A percentile compares a stretch with the other conserved stretches of the same genome.
These are phyloP conservation scores for Venturia nashicola DNA, from an alignment of 2,329 filamentous ascomycete genomes.

Conservation along the genomic window DNA sequence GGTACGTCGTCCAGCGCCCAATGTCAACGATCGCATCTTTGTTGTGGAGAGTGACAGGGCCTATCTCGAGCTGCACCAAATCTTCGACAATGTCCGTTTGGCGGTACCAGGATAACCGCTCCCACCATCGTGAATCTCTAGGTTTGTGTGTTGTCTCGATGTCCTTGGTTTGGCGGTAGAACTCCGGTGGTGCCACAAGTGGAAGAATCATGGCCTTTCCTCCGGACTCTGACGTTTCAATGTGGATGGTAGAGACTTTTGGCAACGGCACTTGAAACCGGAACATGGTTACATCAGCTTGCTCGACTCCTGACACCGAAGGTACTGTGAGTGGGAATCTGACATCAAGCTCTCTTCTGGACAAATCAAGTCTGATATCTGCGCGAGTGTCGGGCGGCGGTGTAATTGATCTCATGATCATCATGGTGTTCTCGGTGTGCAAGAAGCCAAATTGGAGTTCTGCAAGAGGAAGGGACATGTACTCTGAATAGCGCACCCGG, in stretches of 20 bases:
- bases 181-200: conserved; percentile 5
- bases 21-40: conserved; percentile 10
- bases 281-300: not conserved
- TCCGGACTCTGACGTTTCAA: not conserved
- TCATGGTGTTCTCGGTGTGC: conserved; percentile 6
- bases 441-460: not conserved
- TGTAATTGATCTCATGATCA: conserved; percentile 3
- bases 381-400: not conserved
- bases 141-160: conserved; percentile 8
- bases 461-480: not conserved
- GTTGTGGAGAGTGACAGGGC: conserved; percentile 2
- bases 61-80: not conserved
- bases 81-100: conserved; percentile 10
- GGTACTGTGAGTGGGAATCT: not conserved
- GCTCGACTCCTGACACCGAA: not conserved
- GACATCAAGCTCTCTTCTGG: conserved; percentile 2
- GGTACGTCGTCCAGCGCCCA: conserved; percentile 11
- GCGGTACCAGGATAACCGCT: conserved; percentile 7
- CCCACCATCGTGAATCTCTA: not conserved
- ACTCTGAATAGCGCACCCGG: not conserved
- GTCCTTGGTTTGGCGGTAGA: conserved; percentile 9
- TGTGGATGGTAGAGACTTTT: not conserved
- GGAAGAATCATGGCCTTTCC: conserved; percentile 7
- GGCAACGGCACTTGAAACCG: conserved; percentile 1
- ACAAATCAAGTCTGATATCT: conserved; percentile 2